Evolutionary conservation across 2,329 filamentous ascomycete species (phyloP).

Genomic region (Atkinsonella hypoxylon): DNA sequence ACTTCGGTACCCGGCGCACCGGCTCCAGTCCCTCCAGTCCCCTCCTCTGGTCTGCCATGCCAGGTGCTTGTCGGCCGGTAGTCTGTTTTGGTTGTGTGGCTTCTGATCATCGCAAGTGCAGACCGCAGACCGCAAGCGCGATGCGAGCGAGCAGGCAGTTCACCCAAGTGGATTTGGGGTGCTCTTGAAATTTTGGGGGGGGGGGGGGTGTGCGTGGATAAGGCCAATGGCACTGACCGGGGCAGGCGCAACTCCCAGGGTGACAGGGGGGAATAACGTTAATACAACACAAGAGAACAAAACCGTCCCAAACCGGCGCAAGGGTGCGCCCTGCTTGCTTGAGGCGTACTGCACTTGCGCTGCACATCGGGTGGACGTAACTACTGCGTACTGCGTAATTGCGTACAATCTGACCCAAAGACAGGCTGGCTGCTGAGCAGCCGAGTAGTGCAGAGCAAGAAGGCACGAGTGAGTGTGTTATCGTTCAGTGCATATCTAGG

Average conservation of each 20-base stretch:
- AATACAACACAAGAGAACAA: constrained; percentile 2
- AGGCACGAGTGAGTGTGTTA: background rate
- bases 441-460: background rate
- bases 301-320: constrained; percentile 10
- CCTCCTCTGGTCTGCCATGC: constrained; percentile 1
- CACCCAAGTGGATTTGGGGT: background rate
- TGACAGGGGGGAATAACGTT: background rate
- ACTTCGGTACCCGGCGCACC: constrained; percentile 4
- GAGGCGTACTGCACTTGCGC: background rate
- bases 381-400: background rate
- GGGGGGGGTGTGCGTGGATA: background rate
- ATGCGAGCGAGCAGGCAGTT: constrained; percentile 1
- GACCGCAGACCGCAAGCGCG: background rate
- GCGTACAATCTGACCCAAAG: background rate
- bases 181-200: background rate
- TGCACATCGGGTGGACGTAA: background rate
- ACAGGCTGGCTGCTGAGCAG: no score
- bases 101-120: background rate
- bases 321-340: constrained; percentile 8
- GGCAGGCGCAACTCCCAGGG: constrained; percentile 1
- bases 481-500: background rate
- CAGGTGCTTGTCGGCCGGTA: background rate
- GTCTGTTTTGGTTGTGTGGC: background rate
- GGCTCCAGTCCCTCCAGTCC: background rate
- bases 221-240: background rate